Base-by-base conservation (phyloP, 352 stramenopile species). In the Phytopythium helicoides region DNA sequence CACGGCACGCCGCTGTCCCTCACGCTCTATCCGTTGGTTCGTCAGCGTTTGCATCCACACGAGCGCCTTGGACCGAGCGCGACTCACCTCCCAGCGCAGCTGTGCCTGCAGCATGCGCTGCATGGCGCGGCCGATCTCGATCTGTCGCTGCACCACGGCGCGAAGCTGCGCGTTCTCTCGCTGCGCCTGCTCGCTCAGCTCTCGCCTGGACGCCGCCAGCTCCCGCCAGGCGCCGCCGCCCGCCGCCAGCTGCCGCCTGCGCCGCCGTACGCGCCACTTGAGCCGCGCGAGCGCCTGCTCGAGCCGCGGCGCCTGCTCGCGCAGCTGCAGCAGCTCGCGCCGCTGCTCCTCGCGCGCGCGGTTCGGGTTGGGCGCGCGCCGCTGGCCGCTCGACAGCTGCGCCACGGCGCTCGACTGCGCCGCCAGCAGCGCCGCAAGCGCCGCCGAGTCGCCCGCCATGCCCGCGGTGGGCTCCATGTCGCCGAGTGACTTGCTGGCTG, bases 111-210 rank as follows among this genome's bases (percentile, higher is more conserved):
- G 39, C 18, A 77, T 28, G 23, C 74, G 71, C 23, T 72, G 60
- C 34, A 82, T 64, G 53, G 58, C 75, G 42, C 67, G 73, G 33
- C 62, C 74, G 42, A 86, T 67, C 62, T 85, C 81, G 55, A 88
- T 66, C 41, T 88, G 77, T 18, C 68, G 70, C 40, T 81, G 64
- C 25, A 88, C 50, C 26, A 86, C 60, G 4, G 64, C 44, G 45
- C 73, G 72, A 10, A 87, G 62, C 10, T 70, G 62, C 19, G 69
- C 63, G 44, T 88, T 88, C 55, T 88, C 77, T 18, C 66, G 47
- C 45, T 86, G 70, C 2, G 70, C 58, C 38, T 85, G 75, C 25
- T 73, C 56, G 56, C 67, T 59, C 42, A 74, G 61, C 44, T 72
- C 67, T 36, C 65, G 40, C 37, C 76, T 64, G 28, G 66, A 62